These are phyloP conservation scores for Debaryomyces coudertii DNA, from an alignment of 1,139 yeast species.

Conservation along the genomic window DNA sequence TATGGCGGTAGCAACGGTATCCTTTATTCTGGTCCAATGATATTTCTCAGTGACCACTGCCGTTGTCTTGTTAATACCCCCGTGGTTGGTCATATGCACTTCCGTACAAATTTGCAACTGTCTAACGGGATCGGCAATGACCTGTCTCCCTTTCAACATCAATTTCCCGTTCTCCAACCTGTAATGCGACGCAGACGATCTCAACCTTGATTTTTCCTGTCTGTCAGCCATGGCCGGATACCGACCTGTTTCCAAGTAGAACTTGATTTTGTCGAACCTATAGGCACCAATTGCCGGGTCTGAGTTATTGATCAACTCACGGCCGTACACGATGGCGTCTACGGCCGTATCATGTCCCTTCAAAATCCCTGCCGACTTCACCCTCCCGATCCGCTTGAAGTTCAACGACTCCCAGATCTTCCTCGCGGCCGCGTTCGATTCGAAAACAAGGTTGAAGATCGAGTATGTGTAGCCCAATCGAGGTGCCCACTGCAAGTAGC, in stretches of 20 bases:
- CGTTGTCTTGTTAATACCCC: constrained; percentile 91
- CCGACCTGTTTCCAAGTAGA: constrained; percentile 78
- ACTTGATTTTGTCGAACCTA: constrained; percentile 76
- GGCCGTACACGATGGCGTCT: constrained; percentile 74
- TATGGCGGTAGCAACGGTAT: constrained; percentile 80
- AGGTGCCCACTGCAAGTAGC: constrained; percentile 90
- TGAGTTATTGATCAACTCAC: constrained; percentile 52
- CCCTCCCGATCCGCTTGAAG: constrained; percentile 75
- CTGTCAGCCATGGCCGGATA: constrained; percentile 85
- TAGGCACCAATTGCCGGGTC: constrained; percentile 59
- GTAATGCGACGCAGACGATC: constrained; percentile 84
- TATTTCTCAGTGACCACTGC: constrained; percentile 74
- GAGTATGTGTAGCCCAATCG: constrained; percentile 82
- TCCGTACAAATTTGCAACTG: constrained; percentile 79
- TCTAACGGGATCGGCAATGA: constrained; percentile 70
- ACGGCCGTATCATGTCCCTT: constrained; percentile 84
- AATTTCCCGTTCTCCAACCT: constrained; percentile 70
- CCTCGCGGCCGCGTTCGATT: constrained; percentile 81
- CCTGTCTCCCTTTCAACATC: constrained; percentile 79
- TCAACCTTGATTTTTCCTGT: constrained; percentile 78
- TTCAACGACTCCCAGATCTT: constrained; percentile 78
- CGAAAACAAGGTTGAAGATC: constrained; percentile 84
- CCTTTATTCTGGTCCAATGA: constrained; percentile 91
- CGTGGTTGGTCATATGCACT: constrained; percentile 69
- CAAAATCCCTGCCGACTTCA: constrained; percentile 83